Evolutionary conservation across 768 basidiomycete genomes (phyloP).

Genomic region (Mycena albidolilacea): DNA sequence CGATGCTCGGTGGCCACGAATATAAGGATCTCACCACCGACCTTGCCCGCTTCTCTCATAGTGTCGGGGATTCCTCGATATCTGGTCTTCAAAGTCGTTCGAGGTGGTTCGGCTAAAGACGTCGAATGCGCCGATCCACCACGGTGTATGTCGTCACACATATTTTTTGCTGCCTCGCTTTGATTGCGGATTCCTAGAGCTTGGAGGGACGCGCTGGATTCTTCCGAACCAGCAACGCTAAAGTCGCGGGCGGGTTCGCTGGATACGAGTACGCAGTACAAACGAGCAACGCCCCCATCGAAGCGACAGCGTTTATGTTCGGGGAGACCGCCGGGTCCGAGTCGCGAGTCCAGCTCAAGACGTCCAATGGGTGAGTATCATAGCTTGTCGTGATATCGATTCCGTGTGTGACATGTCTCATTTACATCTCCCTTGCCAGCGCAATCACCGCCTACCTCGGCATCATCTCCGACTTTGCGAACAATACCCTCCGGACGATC

Average conservation of each 20-base stretch:
- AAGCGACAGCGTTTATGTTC: slow-evolving; percentile 17
- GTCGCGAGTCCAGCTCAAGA: slow-evolving; percentile 20
- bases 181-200: slow-evolving; percentile 1
- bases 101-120: slow-evolving; percentile 29
- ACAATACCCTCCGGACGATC: slow-evolving; percentile 7
- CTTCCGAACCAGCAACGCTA: slow-evolving; percentile 29
- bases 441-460: background rate
- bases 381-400: background rate
- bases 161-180: background rate
- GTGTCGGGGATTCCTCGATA: slow-evolving; percentile 10
- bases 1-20: background rate
- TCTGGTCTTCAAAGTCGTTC: slow-evolving; percentile 22
- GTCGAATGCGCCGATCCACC: slow-evolving; percentile 18
- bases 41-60: slow-evolving; percentile 23
- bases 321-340: slow-evolving; percentile 17
- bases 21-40: slow-evolving; percentile 34
- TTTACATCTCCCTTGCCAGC: background rate
- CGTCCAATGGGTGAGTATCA: slow-evolving; percentile 29
- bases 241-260: slow-evolving; percentile 16
- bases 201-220: slow-evolving; percentile 3
- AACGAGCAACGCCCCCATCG: slow-evolving; percentile 24
- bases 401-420: background rate
- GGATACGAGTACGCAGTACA: slow-evolving; percentile 2
- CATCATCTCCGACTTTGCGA: background rate
- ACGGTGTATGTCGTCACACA: slow-evolving; percentile 14